These are phyloP conservation scores for Spergularia azorica DNA, from an alignment of 179 eudicot species.

Conservation along the genomic window DNA sequence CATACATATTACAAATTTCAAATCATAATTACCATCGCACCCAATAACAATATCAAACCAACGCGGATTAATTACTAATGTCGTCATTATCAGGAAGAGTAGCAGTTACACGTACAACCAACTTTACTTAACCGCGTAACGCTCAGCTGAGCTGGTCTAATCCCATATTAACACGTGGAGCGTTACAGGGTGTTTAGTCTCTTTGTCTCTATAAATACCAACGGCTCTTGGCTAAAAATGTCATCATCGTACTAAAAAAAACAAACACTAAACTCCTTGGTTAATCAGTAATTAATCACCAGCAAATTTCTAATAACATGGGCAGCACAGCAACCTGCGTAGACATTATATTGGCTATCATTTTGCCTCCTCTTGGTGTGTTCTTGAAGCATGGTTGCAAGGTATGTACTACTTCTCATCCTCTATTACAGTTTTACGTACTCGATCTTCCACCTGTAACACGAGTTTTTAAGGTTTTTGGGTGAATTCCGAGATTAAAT, in stretches of 20 bases:
- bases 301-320: background rate
- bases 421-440: no score
- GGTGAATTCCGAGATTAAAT: no score
- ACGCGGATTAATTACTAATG: no score
- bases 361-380: slow-evolving; percentile 82
- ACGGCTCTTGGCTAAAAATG: background rate
- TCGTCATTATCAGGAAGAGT: no score
- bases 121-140: slow-evolving; percentile 14
- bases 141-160: background rate
- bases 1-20: no score
- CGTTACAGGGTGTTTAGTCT: background rate
- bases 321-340: slow-evolving; percentile 29
- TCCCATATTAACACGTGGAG: slow-evolving; percentile 1
- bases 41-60: no score
- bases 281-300: background rate
- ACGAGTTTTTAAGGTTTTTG: no score
- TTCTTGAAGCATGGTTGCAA: slow-evolving; percentile 61
- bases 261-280: background rate
- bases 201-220: background rate
- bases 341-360: slow-evolving; percentile 58
- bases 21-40: no score
- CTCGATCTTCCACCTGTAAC: no score
- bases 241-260: background rate
- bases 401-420: slow-evolving; percentile 21
- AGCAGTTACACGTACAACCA: background rate